Evolutionary conservation across 2,329 filamentous ascomycete genomes (phyloP), one percentile per base, ranked within the genome.

Genomic region (Sarocladiaceae sp.): DNA sequence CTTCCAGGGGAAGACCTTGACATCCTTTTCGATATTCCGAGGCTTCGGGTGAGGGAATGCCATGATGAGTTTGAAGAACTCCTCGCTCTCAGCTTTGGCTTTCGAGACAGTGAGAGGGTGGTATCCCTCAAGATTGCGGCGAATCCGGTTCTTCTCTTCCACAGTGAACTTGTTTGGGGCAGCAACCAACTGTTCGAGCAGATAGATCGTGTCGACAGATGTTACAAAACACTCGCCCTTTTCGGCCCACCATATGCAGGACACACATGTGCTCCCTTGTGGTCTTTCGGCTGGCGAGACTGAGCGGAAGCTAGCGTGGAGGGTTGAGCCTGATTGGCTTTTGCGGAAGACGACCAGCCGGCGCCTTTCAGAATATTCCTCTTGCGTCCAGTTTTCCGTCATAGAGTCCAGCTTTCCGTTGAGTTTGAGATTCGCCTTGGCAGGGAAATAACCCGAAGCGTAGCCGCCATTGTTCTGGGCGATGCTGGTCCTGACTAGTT

Each of bases 61-160:
- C 93, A 98, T 98, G 67, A 98, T 97, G 56, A 96, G 77, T 69
- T 96, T 96, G 80, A 97, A 97, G 65, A 97, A 97, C 45, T 94
- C 88, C 62, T 97, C 91, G 60, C 87, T 95, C 48, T 97, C 91
- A 1, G 82, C 60, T 66, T 95, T 95, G 47, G 83, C 82, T 66
- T 98, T 98, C 54, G 89, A 95, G 15, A 98, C 89, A 0, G 93
- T 98, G 51, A 88, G 68, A 1, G 93, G 93, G 27, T 88, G 83
- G 70, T 95, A 97, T 0, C 90, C 90, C 62, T 98, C 93, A 26
- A 98, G 73, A 58, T 98, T 98, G 50, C 93, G 82, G 23, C 93
- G 83, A 55, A 98, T 97, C 43, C 93, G 82, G 64, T 98, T 98
- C 79, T 97, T 98, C 71, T 97, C 93, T 61, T 97, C 91, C 4